Evolutionary conservation across 2,329 filamentous ascomycete genomes (phyloP).

Genomic region (Alternaria conjuncta): DNA sequence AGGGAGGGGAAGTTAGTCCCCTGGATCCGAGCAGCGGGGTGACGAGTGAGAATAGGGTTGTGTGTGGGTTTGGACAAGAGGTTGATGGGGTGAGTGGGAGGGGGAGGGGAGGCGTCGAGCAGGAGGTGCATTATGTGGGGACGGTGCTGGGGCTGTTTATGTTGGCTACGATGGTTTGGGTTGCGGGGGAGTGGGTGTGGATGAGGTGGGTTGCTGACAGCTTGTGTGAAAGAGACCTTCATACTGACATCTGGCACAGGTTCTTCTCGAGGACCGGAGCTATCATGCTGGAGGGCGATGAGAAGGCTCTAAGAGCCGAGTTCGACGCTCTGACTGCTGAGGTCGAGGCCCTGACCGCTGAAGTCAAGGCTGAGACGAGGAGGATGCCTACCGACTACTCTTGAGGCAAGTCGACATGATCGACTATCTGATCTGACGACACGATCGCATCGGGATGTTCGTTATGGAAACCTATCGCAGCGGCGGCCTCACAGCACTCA

Average conservation of each 20-base stretch:
- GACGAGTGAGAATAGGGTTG: constrained; percentile 26
- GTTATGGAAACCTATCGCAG: too few species aligned
- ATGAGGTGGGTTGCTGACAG: constrained; percentile 17
- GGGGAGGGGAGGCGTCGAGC: neutral
- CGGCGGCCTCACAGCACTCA: neutral
- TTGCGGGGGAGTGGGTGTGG: constrained; percentile 28
- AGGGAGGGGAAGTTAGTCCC: constrained; percentile 17
- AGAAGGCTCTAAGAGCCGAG: constrained; percentile 26
- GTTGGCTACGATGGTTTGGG: constrained; percentile 22
- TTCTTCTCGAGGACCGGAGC: constrained; percentile 10
- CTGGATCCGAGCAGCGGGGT: constrained; percentile 8
- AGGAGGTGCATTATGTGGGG: constrained; percentile 22
- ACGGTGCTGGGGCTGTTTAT: constrained; percentile 27
- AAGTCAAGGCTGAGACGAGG: neutral
- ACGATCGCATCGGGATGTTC: neutral
- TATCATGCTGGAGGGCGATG: constrained; percentile 32
- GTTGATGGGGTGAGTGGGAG: constrained; percentile 17
- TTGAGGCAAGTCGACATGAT: neutral
- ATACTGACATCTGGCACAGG: constrained; percentile 2
- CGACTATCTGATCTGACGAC: neutral
- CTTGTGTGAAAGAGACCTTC: too few species aligned
- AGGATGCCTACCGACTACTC: neutral
- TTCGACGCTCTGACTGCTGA: constrained; percentile 22
- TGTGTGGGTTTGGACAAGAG: constrained; percentile 34
- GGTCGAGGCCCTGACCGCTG: constrained; percentile 26